Base-by-base conservation (phyloP, 495 filamentous ascomycete genomes). In the Haplographium delicatum region DNA sequence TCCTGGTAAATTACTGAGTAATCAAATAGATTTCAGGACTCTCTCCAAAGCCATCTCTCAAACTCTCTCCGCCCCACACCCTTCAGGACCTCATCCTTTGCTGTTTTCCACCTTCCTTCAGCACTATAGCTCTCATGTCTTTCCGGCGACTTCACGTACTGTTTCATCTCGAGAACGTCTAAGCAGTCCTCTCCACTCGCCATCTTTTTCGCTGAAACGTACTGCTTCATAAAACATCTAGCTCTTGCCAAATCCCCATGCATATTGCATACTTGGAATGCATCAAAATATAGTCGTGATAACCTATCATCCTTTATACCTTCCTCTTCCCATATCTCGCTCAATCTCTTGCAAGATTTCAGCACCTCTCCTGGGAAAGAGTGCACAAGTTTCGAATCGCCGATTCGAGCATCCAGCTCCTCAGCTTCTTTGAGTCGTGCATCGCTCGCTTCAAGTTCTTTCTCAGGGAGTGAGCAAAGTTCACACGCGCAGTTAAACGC, bases 41-140 rank as follows among this genome's bases (percentile, higher is more conserved):
- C 51, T 59, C 62, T 70, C 66, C 69, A 75, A 22, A 75, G 45
- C 72, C 72, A 75, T 41, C 59, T 62, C 26, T 73, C 68, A 54
- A 74, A 72, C 43, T 64, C 61, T 4, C 51, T 55, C 23, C 53
- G 42, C 30, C 65, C 61, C 30, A 69, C 48, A 11, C 59, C 54
- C 15, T 61, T 60, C 16, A 65, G 67, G n/a, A 64, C 42, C 44
- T 56, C 44, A 9, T 47, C 57, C 38, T 50, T 38, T 31, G 42
- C 49, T 13, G 65, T 61, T 51, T 58, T 67, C 68, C 71, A 74
- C 35, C 58, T 65, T 23, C 33, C 58, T 4, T 62, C 65, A 27
- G 50, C n/a, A 6, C 65, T 68, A 25, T 59, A 66, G 23, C 57
- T 57, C n/a, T 43, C 42, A 62, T 70, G 65, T 18, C 44, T 60